These are phyloP conservation scores for Aegilops umbellulata DNA, from an alignment of 176 grass and related monocot species.

Conservation along the genomic window DNA sequence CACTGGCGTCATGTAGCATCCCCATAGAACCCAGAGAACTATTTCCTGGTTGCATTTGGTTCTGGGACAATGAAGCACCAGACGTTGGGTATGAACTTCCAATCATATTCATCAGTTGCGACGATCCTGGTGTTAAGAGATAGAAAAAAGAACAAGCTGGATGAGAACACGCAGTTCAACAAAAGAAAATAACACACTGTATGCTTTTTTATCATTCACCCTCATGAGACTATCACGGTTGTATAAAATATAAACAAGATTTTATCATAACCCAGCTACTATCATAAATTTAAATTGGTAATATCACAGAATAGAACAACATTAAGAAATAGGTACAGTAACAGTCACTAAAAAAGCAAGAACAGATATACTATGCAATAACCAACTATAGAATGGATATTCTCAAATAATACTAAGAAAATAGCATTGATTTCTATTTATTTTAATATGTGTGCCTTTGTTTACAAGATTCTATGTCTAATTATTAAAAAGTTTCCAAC, in stretches of 20 bases:
- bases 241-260: conserved; percentile 5
- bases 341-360: not conserved
- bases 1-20: conserved; percentile 84
- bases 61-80: conserved; percentile 75
- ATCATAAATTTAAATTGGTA: conserved; percentile 1
- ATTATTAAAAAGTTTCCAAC: not conserved
- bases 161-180: conserved; percentile 15
- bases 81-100: conserved; percentile 80
- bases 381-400: not conserved
- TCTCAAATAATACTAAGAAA: not conserved
- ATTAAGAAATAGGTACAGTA: not conserved
- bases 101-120: conserved; percentile 86
- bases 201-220: not conserved
- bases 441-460: too few relatives aligned
- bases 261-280: not conserved
- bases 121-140: conserved; percentile 35
- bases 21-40: conserved; percentile 80
- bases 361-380: not conserved
- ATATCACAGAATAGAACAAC: not conserved
- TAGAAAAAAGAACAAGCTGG: not conserved
- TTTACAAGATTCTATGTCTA: too few relatives aligned
- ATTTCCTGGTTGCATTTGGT: conserved; percentile 87
- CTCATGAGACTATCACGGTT: not conserved
- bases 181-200: not conserved
- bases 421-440: not conserved